Conservation (phyloP, 2,329 filamentous ascomycete species). For the Neopestalotiopsis sp. region DNA sequence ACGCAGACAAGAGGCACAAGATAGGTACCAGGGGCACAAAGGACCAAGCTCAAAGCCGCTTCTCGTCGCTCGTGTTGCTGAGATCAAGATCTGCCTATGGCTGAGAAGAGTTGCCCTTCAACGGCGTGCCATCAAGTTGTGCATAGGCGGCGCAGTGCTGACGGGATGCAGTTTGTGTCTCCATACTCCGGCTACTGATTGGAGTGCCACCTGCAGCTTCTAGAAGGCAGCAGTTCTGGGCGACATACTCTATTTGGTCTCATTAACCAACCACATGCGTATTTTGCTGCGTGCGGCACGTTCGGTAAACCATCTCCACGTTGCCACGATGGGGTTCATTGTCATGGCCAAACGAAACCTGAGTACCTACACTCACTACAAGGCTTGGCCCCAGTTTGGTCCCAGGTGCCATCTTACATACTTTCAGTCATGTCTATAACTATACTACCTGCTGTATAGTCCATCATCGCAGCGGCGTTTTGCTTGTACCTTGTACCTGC, state of each 20-base stretch:
- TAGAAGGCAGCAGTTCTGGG: slow-evolving; percentile 8
- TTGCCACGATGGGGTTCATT: background rate
- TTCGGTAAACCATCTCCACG: background rate
- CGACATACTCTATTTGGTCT: background rate
- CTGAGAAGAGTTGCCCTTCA: background rate
- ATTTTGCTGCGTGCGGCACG: background rate
- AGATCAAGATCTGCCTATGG: background rate
- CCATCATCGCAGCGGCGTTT: background rate
- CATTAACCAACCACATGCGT: background rate
- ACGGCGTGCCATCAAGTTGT: background rate
- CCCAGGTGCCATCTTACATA: background rate
- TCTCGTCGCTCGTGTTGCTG: background rate
- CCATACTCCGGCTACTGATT: background rate
- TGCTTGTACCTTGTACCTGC: background rate
- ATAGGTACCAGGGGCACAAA: background rate
- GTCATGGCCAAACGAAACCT: background rate
- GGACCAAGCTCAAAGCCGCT: background rate
- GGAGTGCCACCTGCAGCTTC: slow-evolving; percentile 4
- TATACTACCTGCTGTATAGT: background rate
- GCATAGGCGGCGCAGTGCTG: slow-evolving; percentile 5
- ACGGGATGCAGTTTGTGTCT: slow-evolving; percentile 4
- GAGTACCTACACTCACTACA: background rate
- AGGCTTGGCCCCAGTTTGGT: background rate
- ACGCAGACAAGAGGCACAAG: background rate
- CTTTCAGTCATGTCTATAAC: background rate